These are phyloP conservation scores for Penicillium coprophilum DNA, from an alignment of 495 filamentous ascomycete species.

Conservation along the genomic window DNA sequence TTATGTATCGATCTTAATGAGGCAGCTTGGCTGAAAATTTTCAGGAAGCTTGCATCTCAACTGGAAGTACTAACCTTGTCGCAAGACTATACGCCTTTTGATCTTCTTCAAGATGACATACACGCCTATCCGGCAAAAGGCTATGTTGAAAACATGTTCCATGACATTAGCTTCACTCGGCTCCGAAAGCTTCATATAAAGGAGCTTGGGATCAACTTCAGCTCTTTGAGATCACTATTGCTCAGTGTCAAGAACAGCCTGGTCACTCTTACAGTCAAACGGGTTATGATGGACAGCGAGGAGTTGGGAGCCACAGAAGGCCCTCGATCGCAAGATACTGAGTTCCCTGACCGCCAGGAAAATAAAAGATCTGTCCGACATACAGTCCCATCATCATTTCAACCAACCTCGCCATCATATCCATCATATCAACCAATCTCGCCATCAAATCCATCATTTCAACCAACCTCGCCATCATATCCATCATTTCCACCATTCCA, in stretches of 20 bases:
- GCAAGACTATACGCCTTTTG: constrained; percentile 8
- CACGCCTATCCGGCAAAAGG: constrained; percentile 3
- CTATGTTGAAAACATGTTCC: constrained; percentile 7
- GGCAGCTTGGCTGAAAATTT: constrained; percentile 9
- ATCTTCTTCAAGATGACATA: constrained; percentile 8
- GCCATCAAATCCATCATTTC: background rate
- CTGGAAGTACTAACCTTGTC: constrained; percentile 13
- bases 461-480: background rate
- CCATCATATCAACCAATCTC: background rate
- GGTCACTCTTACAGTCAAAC: constrained; percentile 12
- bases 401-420: background rate
- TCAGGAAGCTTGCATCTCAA: constrained; percentile 15
- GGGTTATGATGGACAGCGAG: constrained; percentile 11
- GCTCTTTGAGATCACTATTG: constrained; percentile 13
- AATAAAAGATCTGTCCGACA: constrained; percentile 7
- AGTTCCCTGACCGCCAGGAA: constrained; percentile 6
- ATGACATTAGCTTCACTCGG: constrained; percentile 13
- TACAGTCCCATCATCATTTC: background rate
- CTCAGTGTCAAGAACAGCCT: constrained; percentile 12
- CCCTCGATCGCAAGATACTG: constrained; percentile 1
- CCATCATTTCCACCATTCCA: background rate
- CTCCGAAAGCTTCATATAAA: constrained; percentile 14
- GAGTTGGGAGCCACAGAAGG: constrained; percentile 3
- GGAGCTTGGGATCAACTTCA: constrained; percentile 15
- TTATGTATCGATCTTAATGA: constrained; percentile 17